Conservation (phyloP, 306 rosid species). For the Pyrus bretschneideri region DNA sequence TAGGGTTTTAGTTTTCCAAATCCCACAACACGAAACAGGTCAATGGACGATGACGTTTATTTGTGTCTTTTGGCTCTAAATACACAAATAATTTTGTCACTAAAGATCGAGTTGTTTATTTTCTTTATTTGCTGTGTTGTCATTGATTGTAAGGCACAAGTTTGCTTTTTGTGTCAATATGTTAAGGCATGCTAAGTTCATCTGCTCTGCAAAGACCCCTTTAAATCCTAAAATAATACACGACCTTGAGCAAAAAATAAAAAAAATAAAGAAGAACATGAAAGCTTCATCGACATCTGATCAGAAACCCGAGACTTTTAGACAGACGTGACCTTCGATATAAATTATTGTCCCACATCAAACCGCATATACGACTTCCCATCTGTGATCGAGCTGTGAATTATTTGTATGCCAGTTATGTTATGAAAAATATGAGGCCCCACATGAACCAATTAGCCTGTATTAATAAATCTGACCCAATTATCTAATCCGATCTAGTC, state of each 20-base stretch:
- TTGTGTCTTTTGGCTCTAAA: no score
- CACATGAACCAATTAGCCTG: conserved; percentile 9
- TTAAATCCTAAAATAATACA: neutral
- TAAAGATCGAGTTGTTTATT: no score
- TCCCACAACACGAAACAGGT: no score
- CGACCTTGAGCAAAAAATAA: neutral
- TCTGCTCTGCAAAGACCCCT: neutral
- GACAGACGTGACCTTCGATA: neutral
- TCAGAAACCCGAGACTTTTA: neutral
- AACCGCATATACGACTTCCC: neutral
- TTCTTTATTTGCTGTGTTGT: no score
- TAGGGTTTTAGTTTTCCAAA: no score
- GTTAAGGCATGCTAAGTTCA: neutral
- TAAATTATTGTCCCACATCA: neutral
- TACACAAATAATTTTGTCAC: no score
- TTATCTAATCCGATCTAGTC: neutral
- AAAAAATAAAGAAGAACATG: neutral
- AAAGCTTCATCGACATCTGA: neutral
- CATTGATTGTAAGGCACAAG: no score
- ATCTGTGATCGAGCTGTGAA: neutral
- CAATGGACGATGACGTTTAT: no score
- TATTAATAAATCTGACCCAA: neutral
- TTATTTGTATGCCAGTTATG: neutral
- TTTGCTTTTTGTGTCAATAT: no score
- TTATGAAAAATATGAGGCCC: neutral